These are phyloP conservation scores for Yamadazyma pseudoaaseri DNA, from an alignment of 1,139 yeast genomes.

Conservation along the genomic window DNA sequence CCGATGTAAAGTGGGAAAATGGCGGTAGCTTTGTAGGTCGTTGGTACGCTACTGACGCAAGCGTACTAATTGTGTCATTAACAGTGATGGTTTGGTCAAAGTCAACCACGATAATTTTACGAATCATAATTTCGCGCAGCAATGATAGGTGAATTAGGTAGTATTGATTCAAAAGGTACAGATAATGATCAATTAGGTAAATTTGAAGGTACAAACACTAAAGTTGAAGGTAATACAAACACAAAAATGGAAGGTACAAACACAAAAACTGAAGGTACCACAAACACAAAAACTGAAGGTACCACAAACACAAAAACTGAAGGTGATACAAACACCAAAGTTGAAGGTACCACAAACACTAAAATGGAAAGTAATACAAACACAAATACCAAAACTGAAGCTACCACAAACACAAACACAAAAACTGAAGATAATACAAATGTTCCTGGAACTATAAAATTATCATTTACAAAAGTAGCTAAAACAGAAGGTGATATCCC, in stretches of 20 bases:
- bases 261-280: constrained; percentile 12
- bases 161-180: constrained; percentile 9
- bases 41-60: constrained; percentile 51
- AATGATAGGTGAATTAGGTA: too few relatives aligned
- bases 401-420: too few relatives aligned
- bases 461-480: too few relatives aligned
- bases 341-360: too few relatives aligned
- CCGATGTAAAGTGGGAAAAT: constrained; percentile 45
- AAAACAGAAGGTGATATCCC: too few relatives aligned
- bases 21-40: constrained; percentile 35
- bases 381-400: too few relatives aligned
- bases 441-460: too few relatives aligned
- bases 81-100: constrained; percentile 73
- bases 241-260: constrained; percentile 16
- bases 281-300: constrained; percentile 11
- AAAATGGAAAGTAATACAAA: too few relatives aligned
- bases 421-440: too few relatives aligned
- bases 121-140: too few relatives aligned
- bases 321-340: not conserved
- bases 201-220: constrained; percentile 10
- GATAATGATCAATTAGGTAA: constrained; percentile 16
- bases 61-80: constrained; percentile 52
- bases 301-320: not conserved
- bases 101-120: constrained; percentile 49
- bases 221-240: constrained; percentile 16